Evolutionary conservation across 1,284 basidiomycete species (phyloP).

Genomic region (Naganishia liquefaciens): DNA sequence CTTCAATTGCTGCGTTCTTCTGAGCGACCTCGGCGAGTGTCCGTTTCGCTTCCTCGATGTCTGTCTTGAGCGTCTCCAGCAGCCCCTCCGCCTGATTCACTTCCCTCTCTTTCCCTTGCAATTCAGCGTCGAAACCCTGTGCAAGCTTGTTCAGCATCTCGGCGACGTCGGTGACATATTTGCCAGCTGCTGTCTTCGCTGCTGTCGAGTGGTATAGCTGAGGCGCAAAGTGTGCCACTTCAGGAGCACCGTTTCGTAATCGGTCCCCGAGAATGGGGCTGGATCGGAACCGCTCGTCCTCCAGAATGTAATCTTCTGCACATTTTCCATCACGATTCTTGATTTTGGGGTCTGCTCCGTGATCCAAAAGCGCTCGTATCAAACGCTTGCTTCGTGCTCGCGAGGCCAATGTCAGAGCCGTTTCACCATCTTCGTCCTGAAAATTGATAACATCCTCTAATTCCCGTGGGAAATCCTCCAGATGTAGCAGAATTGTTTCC

Average conservation of each 20-base stretch:
- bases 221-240: slow-evolving; percentile 50
- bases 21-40: slow-evolving; percentile 70
- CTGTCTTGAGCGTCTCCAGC: slow-evolving; percentile 82
- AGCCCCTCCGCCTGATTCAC: slow-evolving; percentile 86
- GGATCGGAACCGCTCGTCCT: slow-evolving; percentile 94
- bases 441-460: slow-evolving; percentile 98
- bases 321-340: slow-evolving; percentile 94
- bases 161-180: slow-evolving; percentile 79
- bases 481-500: slow-evolving; percentile 87
- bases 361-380: slow-evolving; percentile 92
- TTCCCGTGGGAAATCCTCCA: slow-evolving; percentile 95
- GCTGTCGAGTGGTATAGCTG: slow-evolving; percentile 83
- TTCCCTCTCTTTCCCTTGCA: slow-evolving; percentile 88
- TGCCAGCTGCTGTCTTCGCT: slow-evolving; percentile 82
- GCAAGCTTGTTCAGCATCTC: slow-evolving; percentile 86
- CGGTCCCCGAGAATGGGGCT: slow-evolving; percentile 64
- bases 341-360: slow-evolving; percentile 95
- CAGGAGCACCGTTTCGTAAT: slow-evolving; percentile 26
- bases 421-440: slow-evolving; percentile 98
- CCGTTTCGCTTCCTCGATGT: slow-evolving; percentile 85
- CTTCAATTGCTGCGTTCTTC: slow-evolving; percentile 66
- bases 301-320: slow-evolving; percentile 97
- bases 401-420: slow-evolving; percentile 94
- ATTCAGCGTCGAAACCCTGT: slow-evolving; percentile 88
- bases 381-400: slow-evolving; percentile 94